These are phyloP conservation scores for Pythium rhizo-oryzae DNA, from an alignment of 352 stramenopile species.

Conservation along the genomic window DNA sequence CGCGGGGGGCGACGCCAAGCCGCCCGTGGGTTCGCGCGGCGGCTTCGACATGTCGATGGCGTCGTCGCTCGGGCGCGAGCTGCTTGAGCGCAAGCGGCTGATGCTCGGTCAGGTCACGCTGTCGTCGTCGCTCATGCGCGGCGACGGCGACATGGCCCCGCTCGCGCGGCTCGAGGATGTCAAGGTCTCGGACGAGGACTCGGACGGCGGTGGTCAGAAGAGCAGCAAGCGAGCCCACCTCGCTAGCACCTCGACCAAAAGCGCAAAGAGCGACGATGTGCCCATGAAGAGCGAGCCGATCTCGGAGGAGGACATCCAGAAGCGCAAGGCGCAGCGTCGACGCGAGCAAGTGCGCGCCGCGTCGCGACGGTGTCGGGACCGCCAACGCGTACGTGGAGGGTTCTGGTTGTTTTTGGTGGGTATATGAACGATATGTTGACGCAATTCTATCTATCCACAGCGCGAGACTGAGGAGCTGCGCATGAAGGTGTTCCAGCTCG, in stretches of 20 bases:
- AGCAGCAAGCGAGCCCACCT: constrained; percentile 21
- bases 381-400: constrained; percentile 39
- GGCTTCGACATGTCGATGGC: constrained; percentile 25
- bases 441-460: constrained; percentile 12
- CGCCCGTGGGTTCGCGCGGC: background rate
- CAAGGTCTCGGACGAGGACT: constrained; percentile 31
- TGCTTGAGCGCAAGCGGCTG: constrained; percentile 48
- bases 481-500: constrained; percentile 69
- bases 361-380: constrained; percentile 58
- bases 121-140: constrained; percentile 6
- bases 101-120: constrained; percentile 38
- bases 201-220: constrained; percentile 39
- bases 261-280: background rate
- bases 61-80: constrained; percentile 41
- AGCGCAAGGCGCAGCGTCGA: constrained; percentile 63
- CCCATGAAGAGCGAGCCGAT: constrained; percentile 32
- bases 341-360: constrained; percentile 66
- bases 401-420: background rate
- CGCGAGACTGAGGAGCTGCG: constrained; percentile 72
- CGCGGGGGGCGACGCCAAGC: background rate
- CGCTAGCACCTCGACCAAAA: constrained; percentile 3
- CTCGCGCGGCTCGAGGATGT: constrained; percentile 6
- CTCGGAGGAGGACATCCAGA: constrained; percentile 52
- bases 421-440: background rate
- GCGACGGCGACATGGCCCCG: constrained; percentile 11